Base-by-base conservation (phyloP, 2,329 filamentous ascomycete genomes). In the Ophiocordyceps unilateralis region DNA sequence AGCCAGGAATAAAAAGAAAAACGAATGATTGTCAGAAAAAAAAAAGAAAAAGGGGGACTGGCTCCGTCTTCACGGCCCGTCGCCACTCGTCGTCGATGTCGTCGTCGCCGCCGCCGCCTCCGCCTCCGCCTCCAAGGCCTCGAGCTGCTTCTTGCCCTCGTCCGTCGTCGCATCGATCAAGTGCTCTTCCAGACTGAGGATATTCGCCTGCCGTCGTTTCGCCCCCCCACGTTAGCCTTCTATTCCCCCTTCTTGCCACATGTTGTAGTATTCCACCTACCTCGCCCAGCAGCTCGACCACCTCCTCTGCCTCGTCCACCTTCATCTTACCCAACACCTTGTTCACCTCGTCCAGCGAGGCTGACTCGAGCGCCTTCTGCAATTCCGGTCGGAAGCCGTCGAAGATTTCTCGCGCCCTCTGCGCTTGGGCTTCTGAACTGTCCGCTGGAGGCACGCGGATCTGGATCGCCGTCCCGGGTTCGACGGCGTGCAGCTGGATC, bases 401-500 rank as follows among this genome's bases (percentile, higher is more conserved):
- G 55, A 88, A 98, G 45, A 95, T 79, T 51, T 76, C 67, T 38
- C 89, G 72, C 1, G 77, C 77, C 47, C 71, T 67, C 48, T 78
- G 69, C 43, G 70, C 71, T 43, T 72, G 77, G 1, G 75, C 72
- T 42, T 88, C 78, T 21, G 77, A 70, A 52, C 78, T 82, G 21
- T 76, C 69, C 34, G 70, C 68, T 0, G 81, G 69, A 12, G 91
- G 89, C 34, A 93, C 81, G 43, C 66, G 75, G 60, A 96, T 95
- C 57, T 84, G 83, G 59, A 98, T 95, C 47, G 83, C 81, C 3
- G 89, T 95, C 40, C 82, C 83, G 0, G 89, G 89, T 59, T 95
- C 87, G 11, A 98, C 88, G 14, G 91, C 89, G 58, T 98, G 91
- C 40, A 98, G 72, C 63, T 98, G 93, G 51, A 98, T 98, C 62